A percentile compares a stretch with the other conserved stretches of the same genome.
phyloP scores from a whole-genome alignment of 2,329 filamentous ascomycete species.

The Ustulina deusta region DNA sequence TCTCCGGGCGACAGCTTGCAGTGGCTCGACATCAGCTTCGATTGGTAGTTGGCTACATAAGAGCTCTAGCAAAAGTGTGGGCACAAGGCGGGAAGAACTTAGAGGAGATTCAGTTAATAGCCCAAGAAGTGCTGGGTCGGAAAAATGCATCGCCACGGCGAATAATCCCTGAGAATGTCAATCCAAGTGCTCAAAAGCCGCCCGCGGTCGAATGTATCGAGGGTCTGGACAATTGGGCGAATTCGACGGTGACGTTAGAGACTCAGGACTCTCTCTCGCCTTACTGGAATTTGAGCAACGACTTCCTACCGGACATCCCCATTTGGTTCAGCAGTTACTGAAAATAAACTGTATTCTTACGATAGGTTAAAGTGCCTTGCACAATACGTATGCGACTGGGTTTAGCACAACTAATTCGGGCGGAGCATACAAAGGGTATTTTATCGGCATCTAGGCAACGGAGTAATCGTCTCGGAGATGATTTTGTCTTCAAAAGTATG shows the following conservation, averaged over 20 bases:
- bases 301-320: constrained; percentile 37
- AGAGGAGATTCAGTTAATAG: constrained; percentile 36
- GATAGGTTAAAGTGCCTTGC: neutral
- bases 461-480: neutral
- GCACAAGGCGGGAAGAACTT: constrained; percentile 36
- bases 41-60: constrained; percentile 38
- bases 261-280: constrained; percentile 17
- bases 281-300: constrained; percentile 33
- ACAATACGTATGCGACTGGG: neutral
- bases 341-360: neutral
- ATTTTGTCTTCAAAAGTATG: neutral
- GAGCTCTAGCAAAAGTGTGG: constrained; percentile 36
- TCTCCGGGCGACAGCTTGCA: constrained; percentile 34
- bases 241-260: constrained; percentile 19
- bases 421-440: too few relatives aligned
- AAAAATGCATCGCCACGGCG: constrained; percentile 9
- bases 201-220: constrained; percentile 9
- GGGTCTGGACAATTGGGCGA: constrained; percentile 29
- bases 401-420: neutral
- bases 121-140: constrained; percentile 36
- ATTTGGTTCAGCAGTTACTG: constrained; percentile 37
- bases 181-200: neutral
- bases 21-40: constrained; percentile 38
- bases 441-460: neutral
- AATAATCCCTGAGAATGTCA: neutral